These are phyloP conservation scores for Pleoardoris graminearum DNA, from an alignment of 2,329 filamentous ascomycete genomes.

Conservation along the genomic window DNA sequence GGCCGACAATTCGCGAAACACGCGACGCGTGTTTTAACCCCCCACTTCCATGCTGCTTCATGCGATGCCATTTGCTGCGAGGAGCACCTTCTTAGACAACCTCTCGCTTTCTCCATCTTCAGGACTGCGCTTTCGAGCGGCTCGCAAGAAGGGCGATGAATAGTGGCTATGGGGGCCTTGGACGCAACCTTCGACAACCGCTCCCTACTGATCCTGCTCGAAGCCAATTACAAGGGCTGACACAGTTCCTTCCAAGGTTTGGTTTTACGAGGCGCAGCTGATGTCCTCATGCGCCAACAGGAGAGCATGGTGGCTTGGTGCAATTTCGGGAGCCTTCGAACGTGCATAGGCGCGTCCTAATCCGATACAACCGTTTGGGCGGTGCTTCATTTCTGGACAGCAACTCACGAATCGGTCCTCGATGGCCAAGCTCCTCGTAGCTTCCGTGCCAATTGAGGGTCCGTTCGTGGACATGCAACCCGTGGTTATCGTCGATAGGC, in stretches of 20 bases:
- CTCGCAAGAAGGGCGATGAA: background rate
- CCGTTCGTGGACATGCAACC: constrained; percentile 23
- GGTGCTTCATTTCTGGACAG: constrained; percentile 24
- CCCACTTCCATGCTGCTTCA: too few species aligned
- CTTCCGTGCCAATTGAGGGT: constrained; percentile 31
- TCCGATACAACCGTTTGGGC: constrained; percentile 28
- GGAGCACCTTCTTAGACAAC: background rate
- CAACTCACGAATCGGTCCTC: constrained; percentile 17
- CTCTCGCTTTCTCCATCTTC: background rate
- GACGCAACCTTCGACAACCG: background rate
- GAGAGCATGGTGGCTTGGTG: constrained; percentile 27
- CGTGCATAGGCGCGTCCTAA: constrained; percentile 27
- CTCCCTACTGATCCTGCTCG: constrained; percentile 23
- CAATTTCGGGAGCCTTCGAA: constrained; percentile 33
- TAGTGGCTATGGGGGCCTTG: background rate
- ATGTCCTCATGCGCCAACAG: constrained; percentile 16
- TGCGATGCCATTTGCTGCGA: constrained; percentile 9
- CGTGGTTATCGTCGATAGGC: constrained; percentile 28
- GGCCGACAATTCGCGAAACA: constrained; percentile 9
- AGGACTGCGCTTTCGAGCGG: background rate
- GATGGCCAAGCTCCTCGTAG: constrained; percentile 25
- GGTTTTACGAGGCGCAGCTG: constrained; percentile 11
- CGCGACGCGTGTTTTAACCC: too few species aligned
- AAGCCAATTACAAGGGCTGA: constrained; percentile 17
- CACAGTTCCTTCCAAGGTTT: constrained; percentile 18